A percentile compares a stretch with the other conserved stretches of the same genome.
Conservation (phyloP, 176 grass and related monocot species). For the Avena atlantica region DNA sequence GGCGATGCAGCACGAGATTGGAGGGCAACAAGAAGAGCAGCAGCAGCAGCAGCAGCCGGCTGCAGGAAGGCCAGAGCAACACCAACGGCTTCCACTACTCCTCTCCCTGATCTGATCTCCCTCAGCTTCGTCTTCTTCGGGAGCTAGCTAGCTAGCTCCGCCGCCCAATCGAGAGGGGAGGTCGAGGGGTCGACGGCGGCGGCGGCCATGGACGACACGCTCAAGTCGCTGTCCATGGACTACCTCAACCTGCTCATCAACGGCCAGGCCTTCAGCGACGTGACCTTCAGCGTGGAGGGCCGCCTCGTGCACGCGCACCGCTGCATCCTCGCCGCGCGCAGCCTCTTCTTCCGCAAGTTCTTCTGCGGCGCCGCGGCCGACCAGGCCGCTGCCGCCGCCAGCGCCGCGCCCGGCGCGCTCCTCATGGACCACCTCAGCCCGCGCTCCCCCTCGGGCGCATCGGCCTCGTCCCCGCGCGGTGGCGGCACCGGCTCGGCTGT, state of each 20-base stretch:
- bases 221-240: conserved; percentile 94
- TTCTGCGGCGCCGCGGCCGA: conserved; percentile 73
- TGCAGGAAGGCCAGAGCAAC: conserved; percentile 44
- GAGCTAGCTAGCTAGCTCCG: conserved; percentile 14
- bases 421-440: conserved; percentile 63
- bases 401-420: conserved; percentile 23
- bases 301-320: conserved; percentile 96
- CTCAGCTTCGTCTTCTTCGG: neutral
- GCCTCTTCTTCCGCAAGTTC: conserved; percentile 98
- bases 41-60: conserved; percentile 33
- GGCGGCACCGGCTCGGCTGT: conserved; percentile 16
- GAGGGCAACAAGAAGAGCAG: conserved; percentile 49
- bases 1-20: conserved; percentile 50
- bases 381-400: conserved; percentile 35
- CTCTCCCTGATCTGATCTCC: conserved; percentile 24
- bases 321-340: conserved; percentile 96
- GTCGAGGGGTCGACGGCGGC: conserved; percentile 16
- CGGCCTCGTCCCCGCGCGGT: conserved; percentile 61
- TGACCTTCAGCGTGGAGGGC: conserved; percentile 94
- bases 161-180: conserved; percentile 20
- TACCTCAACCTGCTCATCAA: conserved; percentile 99
- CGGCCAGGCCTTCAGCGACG: conserved; percentile 99
- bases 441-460: conserved; percentile 69
- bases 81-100: conserved; percentile 49
- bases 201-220: conserved; percentile 83